Evolutionary conservation across 495 filamentous ascomycete species (phyloP).

Genomic region (Aspergillus campestris): DNA sequence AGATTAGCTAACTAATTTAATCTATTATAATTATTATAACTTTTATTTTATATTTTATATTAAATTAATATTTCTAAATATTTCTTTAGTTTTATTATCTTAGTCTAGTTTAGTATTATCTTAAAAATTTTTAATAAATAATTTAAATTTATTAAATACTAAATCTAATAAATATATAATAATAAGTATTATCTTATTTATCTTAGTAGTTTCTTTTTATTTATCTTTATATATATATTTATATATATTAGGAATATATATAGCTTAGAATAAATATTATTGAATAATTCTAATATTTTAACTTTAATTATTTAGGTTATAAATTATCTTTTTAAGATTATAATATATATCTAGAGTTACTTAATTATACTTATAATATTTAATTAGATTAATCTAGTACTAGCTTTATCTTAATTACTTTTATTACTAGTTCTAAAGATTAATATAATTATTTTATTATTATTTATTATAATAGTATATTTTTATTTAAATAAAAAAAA

Average conservation of each 20-base stretch:
- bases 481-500: background rate
- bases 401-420: no score
- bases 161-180: conserved; percentile 2
- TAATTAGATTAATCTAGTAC: no score
- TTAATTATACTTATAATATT: background rate
- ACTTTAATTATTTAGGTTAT: no score
- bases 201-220: no score
- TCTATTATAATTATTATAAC: background rate
- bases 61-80: background rate
- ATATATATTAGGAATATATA: background rate
- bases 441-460: background rate
- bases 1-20: background rate
- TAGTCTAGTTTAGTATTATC: background rate
- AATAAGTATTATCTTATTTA: conserved; percentile 2
- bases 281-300: background rate
- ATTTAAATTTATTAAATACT: background rate
- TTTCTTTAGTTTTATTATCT: background rate
- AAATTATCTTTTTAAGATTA: no score
- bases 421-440: no score
- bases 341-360: background rate
- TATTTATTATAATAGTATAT: background rate
- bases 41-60: no score
- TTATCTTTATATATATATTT: conserved; percentile 1
- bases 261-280: background rate
- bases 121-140: background rate